Evolutionary conservation across 345 rosid species (phyloP).

Genomic region (Orychophragmus violaceus): DNA sequence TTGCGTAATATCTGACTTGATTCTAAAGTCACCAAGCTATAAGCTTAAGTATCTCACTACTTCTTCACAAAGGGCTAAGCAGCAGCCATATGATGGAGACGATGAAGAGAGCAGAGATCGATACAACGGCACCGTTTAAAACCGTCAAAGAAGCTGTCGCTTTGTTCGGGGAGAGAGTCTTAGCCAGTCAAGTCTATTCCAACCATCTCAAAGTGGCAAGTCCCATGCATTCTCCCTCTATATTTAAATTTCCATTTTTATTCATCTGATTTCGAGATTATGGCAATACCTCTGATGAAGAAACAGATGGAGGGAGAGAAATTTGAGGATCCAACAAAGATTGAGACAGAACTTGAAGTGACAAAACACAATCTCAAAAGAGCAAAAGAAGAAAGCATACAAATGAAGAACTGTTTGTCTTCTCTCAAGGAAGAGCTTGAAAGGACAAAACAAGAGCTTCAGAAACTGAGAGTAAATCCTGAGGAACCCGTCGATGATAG

Average conservation of each 20-base stretch:
- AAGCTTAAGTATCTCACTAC: conserved; percentile 23
- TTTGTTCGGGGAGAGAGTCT: conserved; percentile 69
- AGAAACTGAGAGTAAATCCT: conserved; percentile 33
- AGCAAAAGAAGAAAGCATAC: conserved; percentile 59
- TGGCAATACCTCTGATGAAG: not conserved
- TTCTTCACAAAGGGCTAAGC: not conserved
- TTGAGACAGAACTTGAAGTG: conserved; percentile 55
- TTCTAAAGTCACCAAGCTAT: conserved; percentile 22
- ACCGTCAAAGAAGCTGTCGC: conserved; percentile 80
- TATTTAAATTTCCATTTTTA: not conserved
- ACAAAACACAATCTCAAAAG: conserved; percentile 59
- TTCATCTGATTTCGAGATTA: not conserved
- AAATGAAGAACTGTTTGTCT: conserved; percentile 53
- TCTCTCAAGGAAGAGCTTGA: conserved; percentile 73
- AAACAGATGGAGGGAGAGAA: conserved; percentile 38
- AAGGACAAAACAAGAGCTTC: conserved; percentile 62
- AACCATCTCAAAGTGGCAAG: conserved; percentile 52
- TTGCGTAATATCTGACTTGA: conserved; percentile 8
- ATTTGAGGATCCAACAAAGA: conserved; percentile 8
- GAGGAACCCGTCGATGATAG: conserved; percentile 21
- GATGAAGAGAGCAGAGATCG: conserved; percentile 61
- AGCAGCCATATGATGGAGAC: conserved; percentile 17
- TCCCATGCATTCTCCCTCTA: not conserved
- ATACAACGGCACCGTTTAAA: conserved; percentile 63
- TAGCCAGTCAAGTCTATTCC: conserved; percentile 55